Conservation (phyloP, 371 early-diverging fungal species). For the Batkoa obscura region DNA sequence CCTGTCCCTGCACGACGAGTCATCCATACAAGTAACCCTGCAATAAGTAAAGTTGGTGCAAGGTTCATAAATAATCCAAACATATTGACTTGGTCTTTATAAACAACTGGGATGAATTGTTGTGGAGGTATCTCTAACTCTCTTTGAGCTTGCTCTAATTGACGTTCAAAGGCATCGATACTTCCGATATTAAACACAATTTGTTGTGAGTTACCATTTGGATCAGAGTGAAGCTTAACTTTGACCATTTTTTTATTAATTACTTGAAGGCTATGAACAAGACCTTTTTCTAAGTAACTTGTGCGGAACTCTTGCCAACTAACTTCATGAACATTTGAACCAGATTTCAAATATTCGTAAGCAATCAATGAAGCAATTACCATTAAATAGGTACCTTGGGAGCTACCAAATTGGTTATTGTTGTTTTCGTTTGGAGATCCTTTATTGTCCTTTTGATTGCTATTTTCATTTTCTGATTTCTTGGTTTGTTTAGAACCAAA, state of each 20-base stretch:
- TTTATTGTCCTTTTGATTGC: constrained; percentile 1
- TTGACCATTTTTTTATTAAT: constrained; percentile 66
- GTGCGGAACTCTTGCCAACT: constrained; percentile 87
- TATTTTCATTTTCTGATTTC: constrained; percentile 4
- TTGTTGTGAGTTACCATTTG: constrained; percentile 16
- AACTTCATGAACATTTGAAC: constrained; percentile 38
- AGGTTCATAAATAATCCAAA: constrained; percentile 56
- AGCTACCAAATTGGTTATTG: background rate
- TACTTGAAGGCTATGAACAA: constrained; percentile 74
- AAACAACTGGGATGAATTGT: constrained; percentile 80
- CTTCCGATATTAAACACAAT: constrained; percentile 82
- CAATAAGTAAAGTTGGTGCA: constrained; percentile 77
- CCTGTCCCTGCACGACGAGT: constrained; percentile 57
- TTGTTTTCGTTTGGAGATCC: background rate
- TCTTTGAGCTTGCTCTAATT: constrained; percentile 71
- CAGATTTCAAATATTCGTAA: constrained; percentile 24
- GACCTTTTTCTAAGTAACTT: constrained; percentile 72
- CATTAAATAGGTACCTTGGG: constrained; percentile 6
- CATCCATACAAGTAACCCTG: constrained; percentile 73
- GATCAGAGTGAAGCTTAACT: constrained; percentile 57
- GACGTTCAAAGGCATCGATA: constrained; percentile 86
- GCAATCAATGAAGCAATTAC: constrained; percentile 26
- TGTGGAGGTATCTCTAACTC: constrained; percentile 76
- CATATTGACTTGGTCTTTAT: constrained; percentile 55
- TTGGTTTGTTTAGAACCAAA: constrained; percentile 13